Conservation (phyloP, 1,139 yeast species). For the Zygotorulaspora mrakii region DNA sequence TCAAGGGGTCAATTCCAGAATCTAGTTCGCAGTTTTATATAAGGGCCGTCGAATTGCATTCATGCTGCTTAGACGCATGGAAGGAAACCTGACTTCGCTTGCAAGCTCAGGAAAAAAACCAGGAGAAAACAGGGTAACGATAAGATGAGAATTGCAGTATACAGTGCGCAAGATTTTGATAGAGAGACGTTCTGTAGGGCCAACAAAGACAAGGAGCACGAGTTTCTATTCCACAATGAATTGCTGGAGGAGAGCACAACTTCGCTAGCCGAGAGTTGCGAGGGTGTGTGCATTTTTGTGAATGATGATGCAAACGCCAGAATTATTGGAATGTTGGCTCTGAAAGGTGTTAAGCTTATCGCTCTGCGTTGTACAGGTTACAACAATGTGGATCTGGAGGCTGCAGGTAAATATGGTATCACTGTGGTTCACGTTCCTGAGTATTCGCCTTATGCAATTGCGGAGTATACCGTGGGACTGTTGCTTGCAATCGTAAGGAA, state of each 20-base stretch:
- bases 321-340: background rate
- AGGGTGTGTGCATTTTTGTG: conserved; percentile 3
- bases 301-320: conserved; percentile 1
- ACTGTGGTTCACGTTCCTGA: conserved; percentile 3
- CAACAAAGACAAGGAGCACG: background rate
- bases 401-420: background rate
- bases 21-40: too few species aligned
- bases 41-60: too few species aligned
- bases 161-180: conserved; percentile 3
- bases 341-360: conserved; percentile 1
- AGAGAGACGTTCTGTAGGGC: background rate
- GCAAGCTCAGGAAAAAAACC: too few species aligned
- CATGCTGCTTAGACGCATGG: too few species aligned
- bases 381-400: conserved; percentile 4
- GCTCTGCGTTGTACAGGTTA: conserved; percentile 4
- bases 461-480: conserved; percentile 4
- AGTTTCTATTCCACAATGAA: conserved; percentile 1
- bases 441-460: conserved; percentile 4
- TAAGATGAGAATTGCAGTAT: conserved; percentile 4
- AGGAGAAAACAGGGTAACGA: too few species aligned
- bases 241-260: background rate
- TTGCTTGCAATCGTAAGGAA: conserved; percentile 1
- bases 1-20: too few species aligned
- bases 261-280: conserved; percentile 1
- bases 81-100: too few species aligned